Percentiles rank a stretch among this genome's conserved stretches.
These are phyloP conservation scores for Pseudofabraea citricarpa DNA, from an alignment of 2,329 filamentous ascomycete genomes.

Conservation along the genomic window DNA sequence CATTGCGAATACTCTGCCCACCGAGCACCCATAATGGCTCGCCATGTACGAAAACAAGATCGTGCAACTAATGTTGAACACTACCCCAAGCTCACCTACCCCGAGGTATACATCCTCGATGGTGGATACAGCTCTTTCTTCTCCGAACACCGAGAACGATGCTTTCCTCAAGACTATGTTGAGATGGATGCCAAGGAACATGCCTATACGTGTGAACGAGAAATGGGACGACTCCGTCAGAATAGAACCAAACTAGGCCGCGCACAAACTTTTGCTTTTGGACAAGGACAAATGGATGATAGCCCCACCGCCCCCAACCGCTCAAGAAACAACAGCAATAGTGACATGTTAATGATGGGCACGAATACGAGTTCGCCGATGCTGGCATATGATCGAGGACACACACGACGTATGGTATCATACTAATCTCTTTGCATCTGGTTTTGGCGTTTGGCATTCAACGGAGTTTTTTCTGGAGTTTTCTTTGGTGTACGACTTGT, in stretches of 20 bases:
- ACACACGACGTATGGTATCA: slow-evolving; percentile 58
- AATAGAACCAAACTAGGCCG: slow-evolving; percentile 76
- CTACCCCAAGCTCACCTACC: slow-evolving; percentile 89
- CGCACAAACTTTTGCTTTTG: slow-evolving; percentile 94
- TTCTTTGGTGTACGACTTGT: slow-evolving; percentile 4
- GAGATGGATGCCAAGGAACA: slow-evolving; percentile 94
- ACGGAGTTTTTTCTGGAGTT: slow-evolving; percentile 17
- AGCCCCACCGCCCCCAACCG: slow-evolving; percentile 48
- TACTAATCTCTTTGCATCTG: slow-evolving; percentile 40
- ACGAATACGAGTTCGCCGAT: slow-evolving; percentile 35
- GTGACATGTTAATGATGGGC: slow-evolving; percentile 33
- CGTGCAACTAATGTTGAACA: slow-evolving; percentile 77
- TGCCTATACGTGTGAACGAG: slow-evolving; percentile 86
- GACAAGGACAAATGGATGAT: slow-evolving; percentile 56
- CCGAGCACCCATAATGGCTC: slow-evolving; percentile 92
- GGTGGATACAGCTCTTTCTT: slow-evolving; percentile 97
- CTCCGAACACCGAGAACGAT: slow-evolving; percentile 68
- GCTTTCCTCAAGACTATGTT: slow-evolving; percentile 92
- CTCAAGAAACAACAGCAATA: slow-evolving; percentile 13
- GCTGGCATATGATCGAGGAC: slow-evolving; percentile 46
- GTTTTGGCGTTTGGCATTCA: slow-evolving; percentile 18
- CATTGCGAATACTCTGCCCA: slow-evolving; percentile 99
- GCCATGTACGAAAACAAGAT: slow-evolving; percentile 85
- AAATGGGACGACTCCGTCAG: slow-evolving; percentile 88
- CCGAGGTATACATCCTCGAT: slow-evolving; percentile 94